These are phyloP conservation scores for Thalia dealbata DNA, from an alignment of 176 grass and related monocot species.

Conservation along the genomic window DNA sequence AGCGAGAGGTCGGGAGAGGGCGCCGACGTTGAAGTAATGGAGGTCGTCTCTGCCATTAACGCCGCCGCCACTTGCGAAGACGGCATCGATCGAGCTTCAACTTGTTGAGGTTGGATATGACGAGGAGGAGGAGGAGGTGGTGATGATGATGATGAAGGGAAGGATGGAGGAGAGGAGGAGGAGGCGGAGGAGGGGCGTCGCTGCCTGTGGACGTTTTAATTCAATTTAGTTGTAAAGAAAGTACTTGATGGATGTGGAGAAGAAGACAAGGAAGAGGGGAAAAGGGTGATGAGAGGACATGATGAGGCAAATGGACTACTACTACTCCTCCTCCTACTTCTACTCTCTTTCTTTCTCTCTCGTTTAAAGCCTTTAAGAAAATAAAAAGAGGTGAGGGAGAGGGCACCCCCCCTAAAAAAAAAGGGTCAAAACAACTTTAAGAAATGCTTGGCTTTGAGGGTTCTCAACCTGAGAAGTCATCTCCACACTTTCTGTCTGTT, in stretches of 20 bases:
- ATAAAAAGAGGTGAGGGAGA: not conserved
- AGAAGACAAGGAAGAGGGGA: not conserved
- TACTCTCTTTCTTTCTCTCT: not conserved
- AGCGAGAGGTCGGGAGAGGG: constrained; percentile 26
- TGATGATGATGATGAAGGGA: not conserved
- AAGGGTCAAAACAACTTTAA: constrained; percentile 3
- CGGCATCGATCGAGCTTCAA: not conserved
- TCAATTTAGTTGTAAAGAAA: too few relatives aligned
- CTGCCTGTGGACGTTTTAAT: too few relatives aligned
- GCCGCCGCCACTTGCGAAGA: too few relatives aligned
- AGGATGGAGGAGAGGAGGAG: not conserved
- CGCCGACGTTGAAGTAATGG: not conserved
- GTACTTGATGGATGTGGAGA: not conserved
- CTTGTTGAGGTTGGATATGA: not conserved
- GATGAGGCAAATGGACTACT: not conserved
- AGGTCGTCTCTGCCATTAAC: not conserved
- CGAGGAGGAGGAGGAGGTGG: not conserved
- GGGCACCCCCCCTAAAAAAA: too few relatives aligned
- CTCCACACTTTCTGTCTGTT: not conserved
- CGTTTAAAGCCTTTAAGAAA: not conserved
- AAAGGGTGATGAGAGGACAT: not conserved
- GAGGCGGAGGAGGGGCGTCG: not conserved
- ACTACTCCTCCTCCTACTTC: not conserved
- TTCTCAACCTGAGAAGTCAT: not conserved
- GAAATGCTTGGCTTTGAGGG: not conserved